Percentiles rank a stretch among this genome's conserved stretches.
Evolutionary conservation across 805 yeast genomes (phyloP).

Genomic region (Ogataea nakhonphanomensis): DNA sequence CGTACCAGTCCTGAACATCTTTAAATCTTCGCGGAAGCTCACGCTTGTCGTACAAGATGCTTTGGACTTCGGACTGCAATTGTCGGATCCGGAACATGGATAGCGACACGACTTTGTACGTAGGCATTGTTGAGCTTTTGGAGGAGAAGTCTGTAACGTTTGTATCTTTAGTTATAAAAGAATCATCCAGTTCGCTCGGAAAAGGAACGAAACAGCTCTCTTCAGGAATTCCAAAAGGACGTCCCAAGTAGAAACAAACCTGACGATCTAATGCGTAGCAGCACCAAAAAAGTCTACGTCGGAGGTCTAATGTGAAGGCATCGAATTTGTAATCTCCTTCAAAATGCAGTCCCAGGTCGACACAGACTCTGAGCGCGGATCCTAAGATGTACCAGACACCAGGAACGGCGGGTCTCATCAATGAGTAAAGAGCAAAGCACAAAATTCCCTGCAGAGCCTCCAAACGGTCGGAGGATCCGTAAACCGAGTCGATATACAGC

Average conservation of each 20-base stretch:
- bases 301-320: constrained; percentile 59
- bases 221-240: constrained; percentile 89
- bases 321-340: constrained; percentile 48
- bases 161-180: constrained; percentile 40
- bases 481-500: constrained; percentile 53
- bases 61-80: constrained; percentile 75
- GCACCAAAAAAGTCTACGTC: constrained; percentile 85
- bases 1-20: constrained; percentile 60
- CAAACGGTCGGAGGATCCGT: constrained; percentile 55
- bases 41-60: constrained; percentile 64
- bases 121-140: constrained; percentile 35
- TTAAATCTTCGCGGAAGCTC: constrained; percentile 65
- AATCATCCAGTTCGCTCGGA: constrained; percentile 75
- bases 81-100: constrained; percentile 67
- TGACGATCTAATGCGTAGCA: constrained; percentile 83
- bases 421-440: constrained; percentile 64
- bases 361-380: constrained; percentile 71
- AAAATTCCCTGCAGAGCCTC: constrained; percentile 73
- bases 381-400: constrained; percentile 94
- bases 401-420: constrained; percentile 86
- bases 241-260: constrained; percentile 77
- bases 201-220: constrained; percentile 67
- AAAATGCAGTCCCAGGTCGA: constrained; percentile 80
- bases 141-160: constrained; percentile 37
- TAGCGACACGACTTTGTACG: constrained; percentile 66